A percentile compares a stretch with the other conserved stretches of the same genome.
Conservation (phyloP, 306 rosid species). For the Ceratonia siliqua region DNA sequence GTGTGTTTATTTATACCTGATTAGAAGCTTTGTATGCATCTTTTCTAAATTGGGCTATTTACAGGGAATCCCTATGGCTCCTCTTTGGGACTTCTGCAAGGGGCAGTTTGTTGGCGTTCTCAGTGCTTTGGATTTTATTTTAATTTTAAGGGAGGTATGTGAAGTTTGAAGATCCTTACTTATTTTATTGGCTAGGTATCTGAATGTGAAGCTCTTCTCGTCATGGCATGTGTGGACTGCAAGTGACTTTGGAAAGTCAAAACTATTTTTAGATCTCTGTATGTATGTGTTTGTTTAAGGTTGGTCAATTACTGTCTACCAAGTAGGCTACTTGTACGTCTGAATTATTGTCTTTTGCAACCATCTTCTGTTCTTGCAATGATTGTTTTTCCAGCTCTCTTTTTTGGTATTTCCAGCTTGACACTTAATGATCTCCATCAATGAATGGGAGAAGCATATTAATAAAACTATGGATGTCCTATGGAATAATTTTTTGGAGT, state of each 20-base stretch:
- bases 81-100: constrained; percentile 85
- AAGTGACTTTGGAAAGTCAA: constrained; percentile 36
- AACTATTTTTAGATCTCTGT: background rate
- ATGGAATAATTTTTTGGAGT: too few relatives aligned
- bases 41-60: constrained; percentile 36
- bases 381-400: constrained; percentile 17
- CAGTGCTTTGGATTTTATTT: constrained; percentile 78
- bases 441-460: constrained; percentile 1
- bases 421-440: background rate
- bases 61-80: constrained; percentile 86
- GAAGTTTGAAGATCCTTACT: constrained; percentile 25
- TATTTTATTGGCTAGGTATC: constrained; percentile 21
- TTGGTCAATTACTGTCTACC: too few relatives aligned
- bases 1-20: constrained; percentile 27
- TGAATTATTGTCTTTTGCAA: constrained; percentile 2
- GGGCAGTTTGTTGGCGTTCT: constrained; percentile 92
- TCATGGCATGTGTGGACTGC: background rate
- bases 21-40: constrained; percentile 31
- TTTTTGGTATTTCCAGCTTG: constrained; percentile 24
- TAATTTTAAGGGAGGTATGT: constrained; percentile 88
- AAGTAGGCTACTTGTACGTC: background rate
- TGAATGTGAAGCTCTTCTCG: constrained; percentile 15
- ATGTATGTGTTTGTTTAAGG: background rate
- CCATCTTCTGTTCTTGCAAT: constrained; percentile 1
- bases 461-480: too few relatives aligned